These are phyloP conservation scores for Talaromyces sp. DNA, from an alignment of 2,329 filamentous ascomycete genomes.

Conservation along the genomic window DNA sequence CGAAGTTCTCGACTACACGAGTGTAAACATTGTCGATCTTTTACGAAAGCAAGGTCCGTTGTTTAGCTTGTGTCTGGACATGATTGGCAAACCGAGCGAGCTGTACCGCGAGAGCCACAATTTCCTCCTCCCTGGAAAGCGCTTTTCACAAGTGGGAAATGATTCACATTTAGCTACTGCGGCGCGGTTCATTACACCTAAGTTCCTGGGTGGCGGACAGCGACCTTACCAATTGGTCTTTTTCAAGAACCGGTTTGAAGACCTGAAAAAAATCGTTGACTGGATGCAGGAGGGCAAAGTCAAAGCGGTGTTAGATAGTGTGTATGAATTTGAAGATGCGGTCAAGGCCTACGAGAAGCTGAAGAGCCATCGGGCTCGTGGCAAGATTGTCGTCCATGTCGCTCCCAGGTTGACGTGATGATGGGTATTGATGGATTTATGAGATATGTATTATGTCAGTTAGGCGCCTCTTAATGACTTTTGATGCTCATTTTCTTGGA, in stretches of 20 bases:
- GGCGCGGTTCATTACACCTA: conserved; percentile 38
- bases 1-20: conserved; percentile 57
- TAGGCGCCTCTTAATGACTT: background rate
- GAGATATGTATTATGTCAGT: background rate
- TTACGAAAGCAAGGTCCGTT: conserved; percentile 44
- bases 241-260: conserved; percentile 33
- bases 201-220: conserved; percentile 46
- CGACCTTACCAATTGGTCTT: conserved; percentile 30
- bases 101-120: conserved; percentile 50
- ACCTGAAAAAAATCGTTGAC: conserved; percentile 45
- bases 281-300: conserved; percentile 57
- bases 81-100: conserved; percentile 45
- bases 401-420: conserved; percentile 11
- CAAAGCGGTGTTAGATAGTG: conserved; percentile 50
- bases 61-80: conserved; percentile 54
- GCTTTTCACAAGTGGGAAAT: conserved; percentile 50
- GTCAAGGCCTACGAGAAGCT: conserved; percentile 54
- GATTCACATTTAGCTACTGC: conserved; percentile 24
- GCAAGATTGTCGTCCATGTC: conserved; percentile 52
- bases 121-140: conserved; percentile 45
- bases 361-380: conserved; percentile 50
- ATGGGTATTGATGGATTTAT: background rate
- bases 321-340: conserved; percentile 51
- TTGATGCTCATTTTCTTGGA: background rate
- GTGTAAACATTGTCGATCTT: conserved; percentile 40